These are phyloP conservation scores for Pulveroboletus sp. DNA, from an alignment of 768 basidiomycete species.

Conservation along the genomic window DNA sequence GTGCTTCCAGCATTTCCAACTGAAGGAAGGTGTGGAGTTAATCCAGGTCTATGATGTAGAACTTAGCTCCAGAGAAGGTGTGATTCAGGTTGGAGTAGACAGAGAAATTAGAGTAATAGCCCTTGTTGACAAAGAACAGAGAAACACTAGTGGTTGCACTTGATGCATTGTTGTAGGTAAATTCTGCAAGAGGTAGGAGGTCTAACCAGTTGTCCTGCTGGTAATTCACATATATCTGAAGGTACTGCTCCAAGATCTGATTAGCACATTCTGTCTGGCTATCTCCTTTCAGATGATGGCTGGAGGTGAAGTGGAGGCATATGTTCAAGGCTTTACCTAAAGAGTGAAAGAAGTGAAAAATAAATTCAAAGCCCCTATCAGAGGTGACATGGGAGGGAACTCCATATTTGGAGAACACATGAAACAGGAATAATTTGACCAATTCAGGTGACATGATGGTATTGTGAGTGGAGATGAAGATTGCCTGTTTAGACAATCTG, in stretches of 20 bases:
- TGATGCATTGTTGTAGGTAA: neutral
- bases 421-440: neutral
- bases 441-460: neutral
- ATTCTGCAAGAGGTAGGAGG: neutral
- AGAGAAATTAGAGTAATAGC: neutral
- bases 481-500: neutral
- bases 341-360: neutral
- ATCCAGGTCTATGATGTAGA: no score
- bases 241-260: neutral
- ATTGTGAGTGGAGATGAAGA: neutral
- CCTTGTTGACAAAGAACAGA: neutral
- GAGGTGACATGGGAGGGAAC: slow-evolving; percentile 1
- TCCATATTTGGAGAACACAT: slow-evolving; percentile 1
- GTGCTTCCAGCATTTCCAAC: no score
- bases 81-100: neutral
- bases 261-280: neutral
- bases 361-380: neutral
- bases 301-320: neutral
- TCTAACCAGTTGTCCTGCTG: slow-evolving; percentile 6
- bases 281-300: neutral
- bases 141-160: neutral
- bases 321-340: neutral
- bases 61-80: neutral
- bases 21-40: no score
- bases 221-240: neutral